Evolutionary conservation across 495 filamentous ascomycete genomes (phyloP).

Genomic region (Xylaria bambusicola): DNA sequence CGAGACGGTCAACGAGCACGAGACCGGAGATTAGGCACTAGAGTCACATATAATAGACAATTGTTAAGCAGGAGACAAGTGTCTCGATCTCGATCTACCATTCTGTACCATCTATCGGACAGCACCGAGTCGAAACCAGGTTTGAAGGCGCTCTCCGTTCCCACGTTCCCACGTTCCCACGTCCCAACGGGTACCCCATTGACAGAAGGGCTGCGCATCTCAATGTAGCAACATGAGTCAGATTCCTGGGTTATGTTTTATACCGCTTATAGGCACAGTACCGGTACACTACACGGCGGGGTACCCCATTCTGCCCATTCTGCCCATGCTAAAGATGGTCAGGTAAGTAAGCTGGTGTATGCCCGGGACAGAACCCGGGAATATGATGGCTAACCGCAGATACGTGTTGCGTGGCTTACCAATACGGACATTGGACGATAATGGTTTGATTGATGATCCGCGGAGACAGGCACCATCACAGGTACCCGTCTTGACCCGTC

Average conservation of each 20-base stretch:
- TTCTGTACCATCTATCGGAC: neutral
- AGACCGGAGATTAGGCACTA: no score
- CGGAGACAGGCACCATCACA: neutral
- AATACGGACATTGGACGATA: neutral
- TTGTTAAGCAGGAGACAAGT: no score
- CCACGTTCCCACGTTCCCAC: no score
- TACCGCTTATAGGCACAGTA: no score
- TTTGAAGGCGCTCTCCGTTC: slow-evolving; percentile 2
- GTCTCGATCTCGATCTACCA: no score
- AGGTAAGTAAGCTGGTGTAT: neutral
- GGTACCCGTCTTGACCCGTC: no score
- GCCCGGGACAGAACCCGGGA: no score
- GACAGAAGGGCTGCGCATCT: neutral
- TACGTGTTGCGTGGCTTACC: neutral
- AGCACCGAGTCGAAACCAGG: neutral
- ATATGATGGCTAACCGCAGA: neutral
- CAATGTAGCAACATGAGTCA: neutral
- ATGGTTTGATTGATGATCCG: neutral
- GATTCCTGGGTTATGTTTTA: neutral
- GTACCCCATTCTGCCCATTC: no score
- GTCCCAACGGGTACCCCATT: neutral
- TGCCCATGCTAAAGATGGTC: no score
- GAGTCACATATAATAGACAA: no score
- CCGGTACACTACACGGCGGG: no score
- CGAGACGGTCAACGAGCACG: no score